Conservation (phyloP, 2,329 filamentous ascomycete species). For the Alternaria brassicae region DNA sequence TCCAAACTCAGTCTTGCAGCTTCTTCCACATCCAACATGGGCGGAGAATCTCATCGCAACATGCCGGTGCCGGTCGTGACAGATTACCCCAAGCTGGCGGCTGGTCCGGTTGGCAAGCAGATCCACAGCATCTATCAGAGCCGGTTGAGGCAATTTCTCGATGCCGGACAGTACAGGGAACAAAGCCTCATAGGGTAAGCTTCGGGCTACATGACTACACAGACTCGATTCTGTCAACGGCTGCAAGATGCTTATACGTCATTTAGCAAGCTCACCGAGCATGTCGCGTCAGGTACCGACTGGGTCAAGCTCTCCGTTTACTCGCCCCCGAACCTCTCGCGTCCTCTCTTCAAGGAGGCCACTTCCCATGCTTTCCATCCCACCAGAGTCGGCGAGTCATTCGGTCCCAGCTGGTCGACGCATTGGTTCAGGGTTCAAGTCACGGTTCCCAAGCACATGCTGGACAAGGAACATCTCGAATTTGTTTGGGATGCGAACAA, state of each 20-base stretch:
- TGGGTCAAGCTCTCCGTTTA: slow-evolving; percentile 87
- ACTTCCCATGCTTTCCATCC: slow-evolving; percentile 76
- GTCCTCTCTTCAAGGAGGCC: slow-evolving; percentile 88
- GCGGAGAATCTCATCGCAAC: slow-evolving; percentile 44
- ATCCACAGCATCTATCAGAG: slow-evolving; percentile 87
- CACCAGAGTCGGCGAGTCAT: slow-evolving; percentile 76
- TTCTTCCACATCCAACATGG: slow-evolving; percentile 36
- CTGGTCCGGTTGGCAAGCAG: slow-evolving; percentile 51
- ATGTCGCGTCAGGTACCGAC: slow-evolving; percentile 69
- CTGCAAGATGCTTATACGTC: slow-evolving; percentile 21
- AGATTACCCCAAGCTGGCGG: slow-evolving; percentile 46
- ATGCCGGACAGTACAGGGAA: slow-evolving; percentile 71
- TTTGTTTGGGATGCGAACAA: slow-evolving; percentile 96
- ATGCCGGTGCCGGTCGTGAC: slow-evolving; percentile 31
- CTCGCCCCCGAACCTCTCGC: slow-evolving; percentile 77
- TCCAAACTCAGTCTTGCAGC: not conserved
- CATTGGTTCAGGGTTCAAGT: slow-evolving; percentile 94
- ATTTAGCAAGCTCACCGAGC: slow-evolving; percentile 74
- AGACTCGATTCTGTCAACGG: not conserved
- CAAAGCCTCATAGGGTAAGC: slow-evolving; percentile 75
- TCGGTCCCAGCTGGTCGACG: slow-evolving; percentile 95
- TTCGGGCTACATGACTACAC: not conserved
- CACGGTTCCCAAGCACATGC: slow-evolving; percentile 75
- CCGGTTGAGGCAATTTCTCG: slow-evolving; percentile 81
- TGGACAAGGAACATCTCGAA: slow-evolving; percentile 82